phyloP scores from a whole-genome alignment of 2,329 filamentous ascomycete species.

The Apiospora rasikravindrae region DNA sequence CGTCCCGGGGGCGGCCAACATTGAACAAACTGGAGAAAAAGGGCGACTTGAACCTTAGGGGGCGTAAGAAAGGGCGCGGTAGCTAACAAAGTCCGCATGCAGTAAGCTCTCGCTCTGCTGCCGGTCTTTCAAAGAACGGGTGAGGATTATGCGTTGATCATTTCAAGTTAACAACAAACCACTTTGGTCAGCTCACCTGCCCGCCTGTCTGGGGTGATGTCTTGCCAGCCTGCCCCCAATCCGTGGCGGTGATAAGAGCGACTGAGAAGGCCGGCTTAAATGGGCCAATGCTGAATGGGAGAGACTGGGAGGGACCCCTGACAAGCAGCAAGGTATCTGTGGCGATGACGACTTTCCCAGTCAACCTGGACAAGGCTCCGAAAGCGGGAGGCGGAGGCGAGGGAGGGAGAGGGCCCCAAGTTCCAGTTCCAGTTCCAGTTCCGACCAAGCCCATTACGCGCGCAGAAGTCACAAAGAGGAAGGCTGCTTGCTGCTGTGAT shows the following conservation, averaged over 20 bases:
- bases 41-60: background rate
- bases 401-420: slow-evolving; percentile 22
- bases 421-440: no score
- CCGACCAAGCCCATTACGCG: slow-evolving; percentile 2
- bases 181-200: slow-evolving; percentile 7
- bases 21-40: slow-evolving; percentile 10
- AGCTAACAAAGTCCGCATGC: background rate
- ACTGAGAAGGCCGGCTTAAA: slow-evolving; percentile 4
- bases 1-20: slow-evolving; percentile 10
- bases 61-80: background rate
- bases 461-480: slow-evolving; percentile 5
- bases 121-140: background rate
- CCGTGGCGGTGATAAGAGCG: slow-evolving; percentile 3
- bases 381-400: slow-evolving; percentile 41
- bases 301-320: slow-evolving; percentile 23
- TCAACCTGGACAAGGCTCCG: slow-evolving; percentile 37
- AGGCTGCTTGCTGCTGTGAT: background rate
- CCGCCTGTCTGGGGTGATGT: slow-evolving; percentile 15
- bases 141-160: slow-evolving; percentile 1
- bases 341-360: slow-evolving; percentile 33
- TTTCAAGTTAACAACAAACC: background rate
- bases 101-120: background rate
- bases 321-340: slow-evolving; percentile 18
- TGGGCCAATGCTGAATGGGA: background rate
- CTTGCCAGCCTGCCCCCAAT: slow-evolving; percentile 13